Percentiles rank a stretch among this genome's conserved stretches.
Conservation (phyloP, 208 protist genomes). For the Crithidia bombi region DNA sequence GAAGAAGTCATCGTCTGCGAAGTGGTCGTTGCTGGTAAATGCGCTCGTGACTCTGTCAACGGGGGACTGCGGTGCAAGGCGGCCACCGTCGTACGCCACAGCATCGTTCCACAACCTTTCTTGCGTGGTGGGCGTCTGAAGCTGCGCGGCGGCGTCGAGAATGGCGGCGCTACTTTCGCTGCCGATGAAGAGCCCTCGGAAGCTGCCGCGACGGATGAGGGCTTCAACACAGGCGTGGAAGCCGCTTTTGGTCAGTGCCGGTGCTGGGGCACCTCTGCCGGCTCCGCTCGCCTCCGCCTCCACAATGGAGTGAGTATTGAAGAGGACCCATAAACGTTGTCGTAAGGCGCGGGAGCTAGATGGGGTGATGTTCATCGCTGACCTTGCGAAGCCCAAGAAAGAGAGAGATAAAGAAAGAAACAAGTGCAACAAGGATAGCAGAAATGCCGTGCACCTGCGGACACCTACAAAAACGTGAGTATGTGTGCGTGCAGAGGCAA, state of each 20-base stretch:
- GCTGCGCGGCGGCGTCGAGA: slow-evolving; percentile 8
- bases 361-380: slow-evolving; percentile 20
- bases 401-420: background rate
- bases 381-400: background rate
- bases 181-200: slow-evolving; percentile 22
- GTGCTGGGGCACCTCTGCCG: background rate
- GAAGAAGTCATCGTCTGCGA: slow-evolving; percentile 7
- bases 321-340: slow-evolving; percentile 24
- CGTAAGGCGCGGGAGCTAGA: slow-evolving; percentile 31
- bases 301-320: slow-evolving; percentile 7
- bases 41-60: background rate
- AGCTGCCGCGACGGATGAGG: slow-evolving; percentile 22
- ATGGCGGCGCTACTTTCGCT: slow-evolving; percentile 23
- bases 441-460: too few relatives aligned
- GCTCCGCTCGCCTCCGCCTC: background rate
- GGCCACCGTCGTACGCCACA: background rate
- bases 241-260: background rate
- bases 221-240: slow-evolving; percentile 15
- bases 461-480: too few relatives aligned
- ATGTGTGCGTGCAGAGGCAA: too few relatives aligned
- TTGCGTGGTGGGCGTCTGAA: slow-evolving; percentile 11
- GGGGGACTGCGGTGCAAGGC: too few relatives aligned
- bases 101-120: slow-evolving; percentile 18
- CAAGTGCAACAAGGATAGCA: background rate
- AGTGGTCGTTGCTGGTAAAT: slow-evolving; percentile 11